These are phyloP conservation scores for Penicillium psychrofluorescens DNA, from an alignment of 495 filamentous ascomycete genomes.

Conservation along the genomic window DNA sequence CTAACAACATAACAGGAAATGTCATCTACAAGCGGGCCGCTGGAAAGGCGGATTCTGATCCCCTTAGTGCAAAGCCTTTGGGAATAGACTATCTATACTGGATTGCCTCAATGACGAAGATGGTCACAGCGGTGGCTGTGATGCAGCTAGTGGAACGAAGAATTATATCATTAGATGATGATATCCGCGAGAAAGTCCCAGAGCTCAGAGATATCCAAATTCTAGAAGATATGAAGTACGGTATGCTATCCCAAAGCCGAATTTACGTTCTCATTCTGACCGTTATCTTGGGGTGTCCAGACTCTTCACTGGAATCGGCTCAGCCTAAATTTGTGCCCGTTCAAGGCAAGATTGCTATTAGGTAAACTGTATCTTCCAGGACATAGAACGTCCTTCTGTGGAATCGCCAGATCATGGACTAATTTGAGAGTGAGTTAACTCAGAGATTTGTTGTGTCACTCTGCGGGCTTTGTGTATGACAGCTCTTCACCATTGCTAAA, in stretches of 20 bases:
- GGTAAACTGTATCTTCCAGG: not conserved
- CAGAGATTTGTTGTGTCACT: conserved; percentile 9
- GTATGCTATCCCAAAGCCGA: not conserved
- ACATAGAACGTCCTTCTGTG: no score
- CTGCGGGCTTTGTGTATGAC: conserved; percentile 10
- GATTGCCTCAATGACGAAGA: conserved; percentile 18
- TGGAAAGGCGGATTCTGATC: conserved; percentile 1
- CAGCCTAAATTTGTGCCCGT: not conserved
- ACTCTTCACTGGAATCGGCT: no score
- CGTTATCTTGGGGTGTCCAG: no score
- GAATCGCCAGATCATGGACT: not conserved
- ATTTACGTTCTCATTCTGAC: no score
- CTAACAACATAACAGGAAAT: not conserved
- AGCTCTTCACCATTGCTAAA: conserved; percentile 5
- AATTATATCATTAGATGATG: conserved; percentile 27
- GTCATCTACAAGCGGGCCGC: not conserved
- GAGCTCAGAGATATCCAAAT: conserved; percentile 10
- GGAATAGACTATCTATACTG: conserved; percentile 6
- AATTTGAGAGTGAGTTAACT: not conserved
- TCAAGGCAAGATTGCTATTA: not conserved
- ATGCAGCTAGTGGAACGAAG: conserved; percentile 39
- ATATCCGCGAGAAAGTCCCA: conserved; percentile 20
- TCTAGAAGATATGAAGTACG: not conserved
- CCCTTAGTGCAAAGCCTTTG: not conserved
- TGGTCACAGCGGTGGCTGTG: conserved; percentile 36